A percentile compares a stretch with the other conserved stretches of the same genome.
These are phyloP conservation scores for Pythium rishiriense DNA, from an alignment of 352 stramenopile species.

Conservation along the genomic window DNA sequence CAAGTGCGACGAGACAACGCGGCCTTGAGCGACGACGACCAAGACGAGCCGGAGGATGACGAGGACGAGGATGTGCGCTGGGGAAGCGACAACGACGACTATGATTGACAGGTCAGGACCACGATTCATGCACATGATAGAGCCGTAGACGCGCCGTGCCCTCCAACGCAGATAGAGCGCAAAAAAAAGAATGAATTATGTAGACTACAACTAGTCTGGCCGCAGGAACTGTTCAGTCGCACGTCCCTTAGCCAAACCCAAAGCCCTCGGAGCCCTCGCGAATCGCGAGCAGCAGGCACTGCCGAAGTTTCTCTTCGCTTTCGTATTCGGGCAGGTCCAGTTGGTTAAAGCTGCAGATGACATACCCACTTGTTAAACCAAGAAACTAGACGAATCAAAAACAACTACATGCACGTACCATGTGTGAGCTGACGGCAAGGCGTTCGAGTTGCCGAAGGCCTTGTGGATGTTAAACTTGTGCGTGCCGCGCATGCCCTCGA, in stretches of 20 bases:
- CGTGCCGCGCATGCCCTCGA: constrained; percentile 98
- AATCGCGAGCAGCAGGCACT: constrained; percentile 97
- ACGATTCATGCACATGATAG: background rate
- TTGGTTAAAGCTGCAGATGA: constrained; percentile 94
- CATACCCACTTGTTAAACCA: background rate
- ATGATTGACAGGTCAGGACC: constrained; percentile 18
- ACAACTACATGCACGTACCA: constrained; percentile 67
- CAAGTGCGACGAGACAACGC: constrained; percentile 83
- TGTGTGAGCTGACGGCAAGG: constrained; percentile 94
- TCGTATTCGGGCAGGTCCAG: constrained; percentile 99
- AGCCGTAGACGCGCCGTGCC: constrained; percentile 4
- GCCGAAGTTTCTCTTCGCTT: constrained; percentile 96
- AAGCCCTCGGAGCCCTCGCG: constrained; percentile 98
- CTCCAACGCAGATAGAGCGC: background rate
- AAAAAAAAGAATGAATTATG: constrained; percentile 17
- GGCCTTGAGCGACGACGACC: constrained; percentile 28
- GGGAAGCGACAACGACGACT: constrained; percentile 37
- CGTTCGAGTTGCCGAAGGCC: constrained; percentile 89
- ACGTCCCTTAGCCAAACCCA: constrained; percentile 92
- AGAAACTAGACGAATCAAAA: background rate
- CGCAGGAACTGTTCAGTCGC: constrained; percentile 4
- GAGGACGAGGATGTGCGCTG: constrained; percentile 31
- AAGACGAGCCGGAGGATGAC: constrained; percentile 14
- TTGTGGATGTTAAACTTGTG: constrained; percentile 99
- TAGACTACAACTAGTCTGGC: constrained; percentile 5